Conservation (phyloP, 768 basidiomycete genomes). For the Boletus subparvulus region DNA sequence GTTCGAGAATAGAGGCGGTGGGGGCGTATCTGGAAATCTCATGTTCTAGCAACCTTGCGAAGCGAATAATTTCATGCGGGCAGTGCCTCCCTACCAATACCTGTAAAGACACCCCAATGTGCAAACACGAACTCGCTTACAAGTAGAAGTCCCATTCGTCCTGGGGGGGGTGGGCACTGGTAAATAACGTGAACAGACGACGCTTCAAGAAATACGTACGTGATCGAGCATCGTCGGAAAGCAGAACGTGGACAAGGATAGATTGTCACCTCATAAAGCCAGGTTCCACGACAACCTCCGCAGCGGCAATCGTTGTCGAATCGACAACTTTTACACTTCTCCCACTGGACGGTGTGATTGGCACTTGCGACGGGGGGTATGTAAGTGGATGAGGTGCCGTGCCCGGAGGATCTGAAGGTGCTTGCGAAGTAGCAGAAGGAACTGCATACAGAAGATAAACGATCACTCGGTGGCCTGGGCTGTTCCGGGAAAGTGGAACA, state of each 20-base stretch:
- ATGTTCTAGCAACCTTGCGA: slow-evolving; percentile 50
- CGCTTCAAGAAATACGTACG: slow-evolving; percentile 31
- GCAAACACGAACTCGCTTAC: slow-evolving; percentile 30
- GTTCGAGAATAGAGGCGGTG: neutral
- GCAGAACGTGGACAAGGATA: too few relatives aligned
- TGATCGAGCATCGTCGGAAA: slow-evolving; percentile 21
- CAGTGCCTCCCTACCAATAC: slow-evolving; percentile 34
- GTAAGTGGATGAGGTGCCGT: slow-evolving; percentile 48
- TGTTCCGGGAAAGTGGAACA: too few relatives aligned
- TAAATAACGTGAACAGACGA: neutral
- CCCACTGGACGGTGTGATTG: slow-evolving; percentile 43
- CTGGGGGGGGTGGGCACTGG: slow-evolving; percentile 67
- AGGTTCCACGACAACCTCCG: slow-evolving; percentile 52
- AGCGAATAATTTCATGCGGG: slow-evolving; percentile 52
- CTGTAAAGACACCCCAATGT: neutral
- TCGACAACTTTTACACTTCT: slow-evolving; percentile 60
- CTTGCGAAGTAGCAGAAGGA: slow-evolving; percentile 31
- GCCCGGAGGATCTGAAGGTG: slow-evolving; percentile 37
- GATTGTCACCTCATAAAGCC: slow-evolving; percentile 53
- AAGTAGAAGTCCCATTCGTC: slow-evolving; percentile 66
- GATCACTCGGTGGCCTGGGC: too few relatives aligned
- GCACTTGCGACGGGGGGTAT: slow-evolving; percentile 50
- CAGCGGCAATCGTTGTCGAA: slow-evolving; percentile 51
- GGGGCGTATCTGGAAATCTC: slow-evolving; percentile 49
- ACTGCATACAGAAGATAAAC: slow-evolving; percentile 21